phyloP scores from a whole-genome alignment of 495 filamentous ascomycete genomes.

The Hypoxylon fragiforme region DNA sequence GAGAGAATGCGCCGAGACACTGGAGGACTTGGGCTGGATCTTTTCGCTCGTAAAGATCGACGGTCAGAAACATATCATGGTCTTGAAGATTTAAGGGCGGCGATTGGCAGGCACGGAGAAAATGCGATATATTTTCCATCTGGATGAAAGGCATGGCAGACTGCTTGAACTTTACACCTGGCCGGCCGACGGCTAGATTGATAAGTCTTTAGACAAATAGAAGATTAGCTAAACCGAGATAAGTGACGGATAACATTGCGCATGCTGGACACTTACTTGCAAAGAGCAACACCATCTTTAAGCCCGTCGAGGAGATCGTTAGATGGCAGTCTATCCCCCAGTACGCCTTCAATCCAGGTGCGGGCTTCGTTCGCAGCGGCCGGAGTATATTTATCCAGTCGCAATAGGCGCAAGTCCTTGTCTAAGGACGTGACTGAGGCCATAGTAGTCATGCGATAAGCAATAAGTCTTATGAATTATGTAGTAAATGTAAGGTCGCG shows the following conservation, averaged over 20 bases:
- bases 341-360: slow-evolving; percentile 81
- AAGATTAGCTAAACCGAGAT: slow-evolving; percentile 27
- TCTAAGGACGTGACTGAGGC: slow-evolving; percentile 94
- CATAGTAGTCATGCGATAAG: slow-evolving; percentile 58
- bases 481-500: slow-evolving; percentile 11
- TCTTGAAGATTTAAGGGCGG: slow-evolving; percentile 84
- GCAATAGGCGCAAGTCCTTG: slow-evolving; percentile 91
- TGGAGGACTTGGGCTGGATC: slow-evolving; percentile 96
- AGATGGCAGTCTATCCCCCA: slow-evolving; percentile 70
- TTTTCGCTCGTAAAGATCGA: slow-evolving; percentile 95
- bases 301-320: slow-evolving; percentile 81
- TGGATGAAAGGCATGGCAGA: slow-evolving; percentile 97
- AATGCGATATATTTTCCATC: slow-evolving; percentile 99
- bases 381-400: slow-evolving; percentile 91
- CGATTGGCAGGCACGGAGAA: slow-evolving; percentile 82
- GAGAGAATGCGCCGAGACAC: slow-evolving; percentile 88
- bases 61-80: slow-evolving; percentile 95
- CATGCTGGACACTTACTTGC: slow-evolving; percentile 70
- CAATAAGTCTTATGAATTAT: too few species aligned
- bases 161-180: slow-evolving; percentile 76
- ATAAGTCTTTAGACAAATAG: slow-evolving; percentile 61
- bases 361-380: slow-evolving; percentile 84
- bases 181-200: slow-evolving; percentile 76
- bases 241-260: too few species aligned
- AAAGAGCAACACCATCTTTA: slow-evolving; percentile 87